phyloP scores from a whole-genome alignment of 2,329 filamentous ascomycete genomes.

The Bimuria novae-zelandiae region DNA sequence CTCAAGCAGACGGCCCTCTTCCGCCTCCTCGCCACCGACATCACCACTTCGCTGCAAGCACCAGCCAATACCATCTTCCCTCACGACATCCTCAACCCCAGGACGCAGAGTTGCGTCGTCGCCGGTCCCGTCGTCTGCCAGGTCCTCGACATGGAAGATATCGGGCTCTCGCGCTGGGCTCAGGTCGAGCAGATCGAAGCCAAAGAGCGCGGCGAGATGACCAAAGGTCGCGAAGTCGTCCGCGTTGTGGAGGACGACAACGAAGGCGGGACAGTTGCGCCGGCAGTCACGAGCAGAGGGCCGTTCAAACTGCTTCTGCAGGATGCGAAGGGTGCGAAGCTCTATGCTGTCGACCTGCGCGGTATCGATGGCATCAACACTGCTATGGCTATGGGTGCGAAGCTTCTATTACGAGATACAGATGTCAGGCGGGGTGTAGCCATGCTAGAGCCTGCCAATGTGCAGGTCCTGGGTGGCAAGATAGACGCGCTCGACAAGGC shows the following conservation, averaged over 20 bases:
- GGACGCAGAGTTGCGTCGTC: constrained; percentile 62
- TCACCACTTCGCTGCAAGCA: constrained; percentile 63
- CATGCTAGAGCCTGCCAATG: constrained; percentile 72
- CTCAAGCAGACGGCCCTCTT: constrained; percentile 80
- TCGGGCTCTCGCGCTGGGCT: constrained; percentile 79
- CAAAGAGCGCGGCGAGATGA: constrained; percentile 72
- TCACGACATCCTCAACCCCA: constrained; percentile 58
- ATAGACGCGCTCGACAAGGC: constrained; percentile 78
- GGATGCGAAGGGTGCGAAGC: constrained; percentile 69
- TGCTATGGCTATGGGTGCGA: constrained; percentile 76
- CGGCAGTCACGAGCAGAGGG: constrained; percentile 50
- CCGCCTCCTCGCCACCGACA: constrained; percentile 77
- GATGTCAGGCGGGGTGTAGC: constrained; percentile 75
- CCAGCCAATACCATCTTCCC: constrained; percentile 60
- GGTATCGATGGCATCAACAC: constrained; percentile 68
- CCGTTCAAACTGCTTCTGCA: constrained; percentile 85
- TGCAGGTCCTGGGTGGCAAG: constrained; percentile 82
- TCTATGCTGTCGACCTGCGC: constrained; percentile 74
- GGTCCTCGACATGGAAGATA: constrained; percentile 83
- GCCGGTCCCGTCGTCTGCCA: constrained; percentile 72
- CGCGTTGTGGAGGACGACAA: constrained; percentile 64
- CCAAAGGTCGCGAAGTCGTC: constrained; percentile 79
- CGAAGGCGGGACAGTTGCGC: constrained; percentile 39
- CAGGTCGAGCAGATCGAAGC: constrained; percentile 83
- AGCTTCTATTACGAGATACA: constrained; percentile 71